Evolutionary conservation across 2,329 filamentous ascomycete genomes (phyloP).

Genomic region (Orbilia brochopaga): DNA sequence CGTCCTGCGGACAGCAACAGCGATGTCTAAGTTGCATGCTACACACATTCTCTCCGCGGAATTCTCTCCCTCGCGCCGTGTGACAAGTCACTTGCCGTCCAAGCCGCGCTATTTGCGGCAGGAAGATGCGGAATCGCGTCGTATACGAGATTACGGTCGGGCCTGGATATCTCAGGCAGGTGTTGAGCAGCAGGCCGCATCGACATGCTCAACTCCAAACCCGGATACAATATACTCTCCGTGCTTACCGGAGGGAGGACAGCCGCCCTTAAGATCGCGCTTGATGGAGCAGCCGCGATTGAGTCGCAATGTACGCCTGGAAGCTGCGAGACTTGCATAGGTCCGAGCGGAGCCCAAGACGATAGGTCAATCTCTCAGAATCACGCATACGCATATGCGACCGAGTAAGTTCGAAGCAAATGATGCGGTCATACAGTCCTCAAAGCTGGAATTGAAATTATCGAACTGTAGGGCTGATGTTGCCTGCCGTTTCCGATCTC

Average conservation of each 20-base stretch:
- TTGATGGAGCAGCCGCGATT: too few relatives aligned
- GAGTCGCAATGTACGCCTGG: too few relatives aligned
- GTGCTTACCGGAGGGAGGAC: not conserved
- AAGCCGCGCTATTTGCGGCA: not conserved
- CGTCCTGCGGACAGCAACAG: not conserved
- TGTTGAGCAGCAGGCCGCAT: too few relatives aligned
- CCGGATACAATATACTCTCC: not conserved
- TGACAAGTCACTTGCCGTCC: not conserved
- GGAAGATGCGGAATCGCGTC: not conserved
- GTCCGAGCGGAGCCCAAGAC: too few relatives aligned
- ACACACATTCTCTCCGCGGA: not conserved
- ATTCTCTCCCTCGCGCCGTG: not conserved
- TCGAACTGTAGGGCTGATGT: not conserved
- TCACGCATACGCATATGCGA: too few relatives aligned
- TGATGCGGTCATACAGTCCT: too few relatives aligned
- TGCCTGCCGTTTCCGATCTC: constrained; percentile 7
- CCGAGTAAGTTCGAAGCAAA: too few relatives aligned
- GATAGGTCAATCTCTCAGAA: too few relatives aligned
- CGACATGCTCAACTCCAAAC: too few relatives aligned
- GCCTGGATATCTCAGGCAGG: not conserved
- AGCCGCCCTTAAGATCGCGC: too few relatives aligned
- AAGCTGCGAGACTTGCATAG: too few relatives aligned
- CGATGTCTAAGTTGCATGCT: not conserved
- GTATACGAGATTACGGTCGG: not conserved
- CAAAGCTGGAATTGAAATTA: too few relatives aligned